A percentile compares a stretch with the other conserved stretches of the same genome.
phyloP scores from a whole-genome alignment of 179 eudicot species.

The Nepenthes alata region DNA sequence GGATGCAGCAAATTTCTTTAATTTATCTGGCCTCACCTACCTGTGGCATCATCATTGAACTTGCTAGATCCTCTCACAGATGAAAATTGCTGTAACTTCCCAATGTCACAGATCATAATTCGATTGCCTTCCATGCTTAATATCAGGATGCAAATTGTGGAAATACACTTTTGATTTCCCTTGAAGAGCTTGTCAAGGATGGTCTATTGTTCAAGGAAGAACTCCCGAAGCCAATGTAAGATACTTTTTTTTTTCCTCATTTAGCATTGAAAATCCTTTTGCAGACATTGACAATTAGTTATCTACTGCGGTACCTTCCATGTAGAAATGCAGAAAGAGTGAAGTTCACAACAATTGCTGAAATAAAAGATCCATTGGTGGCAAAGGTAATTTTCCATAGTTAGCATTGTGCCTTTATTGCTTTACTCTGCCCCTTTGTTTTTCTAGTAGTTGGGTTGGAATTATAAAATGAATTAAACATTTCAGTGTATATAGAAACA shows the following conservation, averaged over 20 bases:
- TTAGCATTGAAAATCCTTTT: neutral
- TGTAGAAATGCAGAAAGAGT: constrained; percentile 62
- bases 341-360: constrained; percentile 47
- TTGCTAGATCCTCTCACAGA: too few relatives aligned
- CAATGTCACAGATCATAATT: neutral
- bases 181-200: constrained; percentile 92
- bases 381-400: constrained; percentile 35
- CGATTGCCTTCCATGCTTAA: neutral
- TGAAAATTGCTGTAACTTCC: too few relatives aligned
- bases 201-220: constrained; percentile 67
- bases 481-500: too few relatives aligned
- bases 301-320: neutral
- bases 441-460: neutral
- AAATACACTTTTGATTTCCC: constrained; percentile 88
- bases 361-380: constrained; percentile 75
- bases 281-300: neutral
- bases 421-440: neutral
- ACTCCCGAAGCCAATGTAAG: constrained; percentile 79
- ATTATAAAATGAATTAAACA: too few relatives aligned
- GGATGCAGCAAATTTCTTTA: too few relatives aligned
- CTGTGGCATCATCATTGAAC: too few relatives aligned
- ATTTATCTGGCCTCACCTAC: too few relatives aligned
- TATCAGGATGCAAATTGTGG: constrained; percentile 96
- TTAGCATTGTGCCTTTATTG: neutral
- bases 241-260: constrained; percentile 2